Conservation (phyloP, 345 rosid genomes). For the Tarenaya hassleriana region DNA sequence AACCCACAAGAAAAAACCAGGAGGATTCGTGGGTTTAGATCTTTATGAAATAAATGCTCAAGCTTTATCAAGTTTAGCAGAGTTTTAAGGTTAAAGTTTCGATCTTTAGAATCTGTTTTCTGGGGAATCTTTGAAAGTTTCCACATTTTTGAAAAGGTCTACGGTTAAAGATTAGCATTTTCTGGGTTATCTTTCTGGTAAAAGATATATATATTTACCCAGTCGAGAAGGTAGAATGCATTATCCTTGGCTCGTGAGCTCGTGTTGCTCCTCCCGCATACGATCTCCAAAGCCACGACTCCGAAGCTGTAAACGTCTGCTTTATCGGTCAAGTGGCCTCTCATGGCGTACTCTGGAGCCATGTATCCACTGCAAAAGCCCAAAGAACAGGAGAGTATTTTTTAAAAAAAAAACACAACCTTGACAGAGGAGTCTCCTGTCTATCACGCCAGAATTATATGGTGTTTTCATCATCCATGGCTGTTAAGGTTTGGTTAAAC, state of each 20-base stretch:
- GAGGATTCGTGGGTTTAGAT: neutral
- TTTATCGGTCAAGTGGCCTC: slow-evolving; percentile 38
- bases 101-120: no score
- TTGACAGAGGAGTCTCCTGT: neutral
- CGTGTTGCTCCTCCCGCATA: slow-evolving; percentile 39
- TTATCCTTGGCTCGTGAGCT: slow-evolving; percentile 26
- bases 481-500: slow-evolving; percentile 2
- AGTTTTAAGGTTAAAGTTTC: neutral
- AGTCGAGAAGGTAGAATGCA: slow-evolving; percentile 39
- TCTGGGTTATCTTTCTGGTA: no score
- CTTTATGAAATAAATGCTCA: neutral
- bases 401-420: neutral
- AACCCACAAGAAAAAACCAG: neutral
- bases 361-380: slow-evolving; percentile 35
- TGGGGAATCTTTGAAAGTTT: no score
- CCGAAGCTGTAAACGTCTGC: slow-evolving; percentile 49
- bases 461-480: no score
- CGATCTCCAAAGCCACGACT: slow-evolving; percentile 38
- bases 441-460: neutral
- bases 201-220: no score
- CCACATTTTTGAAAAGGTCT: no score
- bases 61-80: neutral
- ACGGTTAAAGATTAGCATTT: no score
- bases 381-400: neutral
- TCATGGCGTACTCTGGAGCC: slow-evolving; percentile 50